Conservation (phyloP, 2,329 filamentous ascomycete species). For the Claviceps purpurea region DNA sequence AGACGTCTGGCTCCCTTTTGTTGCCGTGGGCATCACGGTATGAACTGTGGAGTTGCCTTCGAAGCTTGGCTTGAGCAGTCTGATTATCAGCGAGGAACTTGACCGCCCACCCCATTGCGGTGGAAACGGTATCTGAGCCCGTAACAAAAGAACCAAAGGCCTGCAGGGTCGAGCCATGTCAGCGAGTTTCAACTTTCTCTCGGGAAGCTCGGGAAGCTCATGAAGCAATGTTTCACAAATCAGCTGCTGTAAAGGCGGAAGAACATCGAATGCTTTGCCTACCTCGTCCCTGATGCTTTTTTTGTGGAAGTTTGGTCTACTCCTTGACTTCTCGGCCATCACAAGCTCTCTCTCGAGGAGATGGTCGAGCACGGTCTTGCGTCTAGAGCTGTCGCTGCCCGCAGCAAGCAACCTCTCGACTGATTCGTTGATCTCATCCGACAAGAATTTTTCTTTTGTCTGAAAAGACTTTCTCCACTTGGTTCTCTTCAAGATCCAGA, state of each 20-base stretch:
- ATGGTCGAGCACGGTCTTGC: not conserved
- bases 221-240: not conserved
- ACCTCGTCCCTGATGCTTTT: constrained; percentile 20
- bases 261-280: not conserved
- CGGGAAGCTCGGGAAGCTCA: not conserved
- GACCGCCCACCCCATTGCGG: not conserved
- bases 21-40: constrained; percentile 9
- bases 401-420: not conserved
- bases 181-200: not conserved
- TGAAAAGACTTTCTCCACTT: constrained; percentile 1
- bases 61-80: constrained; percentile 9
- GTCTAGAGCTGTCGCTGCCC: not conserved
- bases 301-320: constrained; percentile 17
- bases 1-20: constrained; percentile 11
- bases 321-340: constrained; percentile 16
- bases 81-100: constrained; percentile 5
- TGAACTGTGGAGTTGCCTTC: constrained; percentile 7
- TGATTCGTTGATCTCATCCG: constrained; percentile 1
- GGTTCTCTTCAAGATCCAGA: constrained; percentile 12
- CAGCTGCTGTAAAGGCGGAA: not conserved
- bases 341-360: not conserved
- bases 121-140: constrained; percentile 11
- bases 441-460: constrained; percentile 6
- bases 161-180: not conserved
- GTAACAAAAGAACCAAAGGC: constrained; percentile 13